Evolutionary conservation across 2,329 filamentous ascomycete genomes (phyloP).

Genomic region (Fusarium paranaense): DNA sequence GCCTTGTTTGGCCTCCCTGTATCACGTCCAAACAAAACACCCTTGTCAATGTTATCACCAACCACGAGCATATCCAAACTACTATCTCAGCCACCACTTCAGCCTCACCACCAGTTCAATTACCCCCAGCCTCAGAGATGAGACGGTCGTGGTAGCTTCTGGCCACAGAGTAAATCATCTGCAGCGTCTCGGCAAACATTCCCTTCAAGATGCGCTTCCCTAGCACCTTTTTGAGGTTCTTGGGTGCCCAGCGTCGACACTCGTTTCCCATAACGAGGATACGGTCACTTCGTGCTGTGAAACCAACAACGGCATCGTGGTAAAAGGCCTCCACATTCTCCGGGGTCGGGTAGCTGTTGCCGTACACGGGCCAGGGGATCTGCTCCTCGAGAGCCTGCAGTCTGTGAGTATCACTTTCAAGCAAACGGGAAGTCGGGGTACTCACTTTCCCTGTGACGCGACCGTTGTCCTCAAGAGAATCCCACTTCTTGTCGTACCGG

Average conservation of each 20-base stretch:
- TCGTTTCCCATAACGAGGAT: neutral
- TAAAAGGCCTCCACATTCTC: neutral
- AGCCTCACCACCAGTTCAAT: neutral
- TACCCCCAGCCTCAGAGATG: neutral
- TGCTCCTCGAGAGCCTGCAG: slow-evolving; percentile 2
- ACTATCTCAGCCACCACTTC: neutral
- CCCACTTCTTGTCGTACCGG: slow-evolving; percentile 6
- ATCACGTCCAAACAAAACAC: neutral
- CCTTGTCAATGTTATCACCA: neutral
- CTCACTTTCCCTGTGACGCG: neutral
- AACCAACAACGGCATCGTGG: neutral
- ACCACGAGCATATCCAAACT: neutral
- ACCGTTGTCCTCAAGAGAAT: neutral
- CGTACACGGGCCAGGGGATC: slow-evolving; percentile 13
- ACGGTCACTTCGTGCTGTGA: neutral
- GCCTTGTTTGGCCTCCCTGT: neutral
- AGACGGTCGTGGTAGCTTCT: neutral
- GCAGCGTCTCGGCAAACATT: neutral
- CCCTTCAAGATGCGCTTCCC: slow-evolving; percentile 2
- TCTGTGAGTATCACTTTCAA: neutral
- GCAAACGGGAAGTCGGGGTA: neutral
- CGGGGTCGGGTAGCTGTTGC: neutral
- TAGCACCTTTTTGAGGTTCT: neutral
- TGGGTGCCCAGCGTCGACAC: neutral
- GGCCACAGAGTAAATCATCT: slow-evolving; percentile 4